Evolutionary conservation across 2,329 filamentous ascomycete species (phyloP).

Genomic region (Colletotrichum spaethianum): DNA sequence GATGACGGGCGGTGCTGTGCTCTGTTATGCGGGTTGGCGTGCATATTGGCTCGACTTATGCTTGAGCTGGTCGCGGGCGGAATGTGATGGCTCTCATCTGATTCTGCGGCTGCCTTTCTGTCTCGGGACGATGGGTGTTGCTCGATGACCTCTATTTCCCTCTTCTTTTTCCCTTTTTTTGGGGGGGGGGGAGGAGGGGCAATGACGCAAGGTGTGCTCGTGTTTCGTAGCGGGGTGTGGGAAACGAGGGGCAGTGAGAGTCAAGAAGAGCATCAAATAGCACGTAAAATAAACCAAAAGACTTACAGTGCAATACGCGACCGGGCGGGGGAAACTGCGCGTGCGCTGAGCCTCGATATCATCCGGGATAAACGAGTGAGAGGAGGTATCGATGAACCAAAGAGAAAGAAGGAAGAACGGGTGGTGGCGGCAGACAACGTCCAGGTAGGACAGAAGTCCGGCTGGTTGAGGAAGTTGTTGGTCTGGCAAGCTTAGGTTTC

Average conservation of each 20-base stretch:
- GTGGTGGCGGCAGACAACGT: constrained; percentile 1
- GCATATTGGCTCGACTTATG: neutral
- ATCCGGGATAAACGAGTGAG: constrained; percentile 33
- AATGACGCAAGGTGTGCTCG: neutral
- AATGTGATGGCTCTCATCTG: neutral
- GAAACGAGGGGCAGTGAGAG: constrained; percentile 3
- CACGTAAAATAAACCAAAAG: neutral
- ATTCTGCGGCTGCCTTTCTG: neutral
- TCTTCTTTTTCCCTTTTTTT: neutral
- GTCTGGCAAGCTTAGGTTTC: neutral
- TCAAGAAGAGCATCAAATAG: neutral
- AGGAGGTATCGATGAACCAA: neutral
- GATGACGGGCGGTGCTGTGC: neutral
- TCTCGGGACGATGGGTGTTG: neutral
- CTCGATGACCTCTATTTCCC: neutral
- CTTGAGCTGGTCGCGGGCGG: neutral
- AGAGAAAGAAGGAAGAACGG: neutral
- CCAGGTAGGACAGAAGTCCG: constrained; percentile 22
- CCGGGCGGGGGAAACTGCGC: constrained; percentile 25
- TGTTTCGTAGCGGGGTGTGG: constrained; percentile 3
- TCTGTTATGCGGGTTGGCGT: neutral
- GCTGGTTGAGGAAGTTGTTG: neutral
- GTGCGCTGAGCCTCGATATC: constrained; percentile 38
- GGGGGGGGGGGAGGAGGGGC: neutral
- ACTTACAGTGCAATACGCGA: constrained; percentile 35